These are phyloP conservation scores for Colletotrichum gigasporum DNA, from an alignment of 2,329 filamentous ascomycete genomes.

Conservation along the genomic window DNA sequence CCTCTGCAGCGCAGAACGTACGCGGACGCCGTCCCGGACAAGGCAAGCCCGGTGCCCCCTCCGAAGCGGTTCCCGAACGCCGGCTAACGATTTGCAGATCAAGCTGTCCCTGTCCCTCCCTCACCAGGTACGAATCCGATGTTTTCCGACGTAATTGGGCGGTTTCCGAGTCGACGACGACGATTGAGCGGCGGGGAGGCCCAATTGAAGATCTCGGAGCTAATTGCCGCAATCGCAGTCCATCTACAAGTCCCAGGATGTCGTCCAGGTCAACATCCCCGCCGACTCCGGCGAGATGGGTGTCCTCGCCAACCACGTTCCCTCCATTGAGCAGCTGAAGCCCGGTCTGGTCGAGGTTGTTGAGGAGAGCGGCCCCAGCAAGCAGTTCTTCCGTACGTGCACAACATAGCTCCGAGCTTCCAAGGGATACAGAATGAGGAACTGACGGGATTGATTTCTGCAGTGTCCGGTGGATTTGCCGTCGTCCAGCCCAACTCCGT, in stretches of 20 bases:
- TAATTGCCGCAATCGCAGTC: constrained; percentile 70
- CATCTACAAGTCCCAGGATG: constrained; percentile 73
- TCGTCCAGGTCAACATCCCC: constrained; percentile 97
- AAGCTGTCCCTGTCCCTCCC: constrained; percentile 97
- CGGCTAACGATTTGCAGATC: constrained; percentile 66
- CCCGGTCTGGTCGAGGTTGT: constrained; percentile 94
- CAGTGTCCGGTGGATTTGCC: constrained; percentile 96
- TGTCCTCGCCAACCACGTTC: constrained; percentile 98
- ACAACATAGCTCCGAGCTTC: constrained; percentile 26
- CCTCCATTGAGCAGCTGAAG: constrained; percentile 98
- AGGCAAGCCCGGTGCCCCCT: constrained; percentile 59
- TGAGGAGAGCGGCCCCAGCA: constrained; percentile 88
- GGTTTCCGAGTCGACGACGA: constrained; percentile 6
- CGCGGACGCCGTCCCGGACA: constrained; percentile 86
- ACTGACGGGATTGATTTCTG: constrained; percentile 27
- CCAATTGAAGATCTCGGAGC: constrained; percentile 43
- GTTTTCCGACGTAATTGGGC: constrained; percentile 3
- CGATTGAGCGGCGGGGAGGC: constrained; percentile 20
- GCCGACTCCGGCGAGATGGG: constrained; percentile 99
- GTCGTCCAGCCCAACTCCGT: constrained; percentile 94
- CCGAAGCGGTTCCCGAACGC: constrained; percentile 35
- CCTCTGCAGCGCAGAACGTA: constrained; percentile 89
- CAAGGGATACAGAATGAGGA: constrained; percentile 23
- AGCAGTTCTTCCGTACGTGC: constrained; percentile 97
- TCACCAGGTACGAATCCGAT: constrained; percentile 83